These are phyloP conservation scores for Taiozyma sp. DNA, from an alignment of 1,139 yeast species.

Conservation along the genomic window DNA sequence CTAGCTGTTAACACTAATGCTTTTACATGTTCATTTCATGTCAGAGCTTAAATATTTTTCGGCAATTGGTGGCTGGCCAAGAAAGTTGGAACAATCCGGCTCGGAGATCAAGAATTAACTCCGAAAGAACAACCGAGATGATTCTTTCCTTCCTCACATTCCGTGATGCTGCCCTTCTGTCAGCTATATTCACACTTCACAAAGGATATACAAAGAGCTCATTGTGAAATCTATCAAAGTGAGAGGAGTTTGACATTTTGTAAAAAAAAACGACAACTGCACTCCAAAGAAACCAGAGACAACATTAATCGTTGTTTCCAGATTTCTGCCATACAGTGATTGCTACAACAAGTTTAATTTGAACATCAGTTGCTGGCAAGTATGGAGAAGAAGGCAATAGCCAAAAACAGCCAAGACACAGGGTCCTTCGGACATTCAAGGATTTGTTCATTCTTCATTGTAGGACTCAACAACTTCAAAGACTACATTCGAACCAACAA, in stretches of 20 bases:
- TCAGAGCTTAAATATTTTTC: no score
- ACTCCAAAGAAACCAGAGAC: neutral
- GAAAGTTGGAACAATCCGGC: no score
- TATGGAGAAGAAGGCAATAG: conserved; percentile 32
- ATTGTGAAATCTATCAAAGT: conserved; percentile 39
- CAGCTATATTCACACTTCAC: conserved; percentile 7
- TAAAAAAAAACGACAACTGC: neutral
- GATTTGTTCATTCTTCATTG: conserved; percentile 38
- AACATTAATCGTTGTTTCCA: neutral
- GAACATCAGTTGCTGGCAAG: conserved; percentile 33
- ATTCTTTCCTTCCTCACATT: no score
- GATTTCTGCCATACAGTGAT: neutral
- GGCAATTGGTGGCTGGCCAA: no score
- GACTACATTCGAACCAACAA: neutral
- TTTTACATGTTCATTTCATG: no score
- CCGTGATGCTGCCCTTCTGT: neutral
- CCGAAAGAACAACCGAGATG: no score
- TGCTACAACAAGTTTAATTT: conserved; percentile 25
- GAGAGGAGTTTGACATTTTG: neutral
- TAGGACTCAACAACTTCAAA: conserved; percentile 8
- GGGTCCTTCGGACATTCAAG: conserved; percentile 42
- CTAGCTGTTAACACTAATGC: no score
- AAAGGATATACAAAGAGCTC: conserved; percentile 38
- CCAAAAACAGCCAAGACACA: conserved; percentile 39
- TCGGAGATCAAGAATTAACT: no score